Evolutionary conservation across 345 rosid genomes (phyloP).

Genomic region (Pugionium cornutum): DNA sequence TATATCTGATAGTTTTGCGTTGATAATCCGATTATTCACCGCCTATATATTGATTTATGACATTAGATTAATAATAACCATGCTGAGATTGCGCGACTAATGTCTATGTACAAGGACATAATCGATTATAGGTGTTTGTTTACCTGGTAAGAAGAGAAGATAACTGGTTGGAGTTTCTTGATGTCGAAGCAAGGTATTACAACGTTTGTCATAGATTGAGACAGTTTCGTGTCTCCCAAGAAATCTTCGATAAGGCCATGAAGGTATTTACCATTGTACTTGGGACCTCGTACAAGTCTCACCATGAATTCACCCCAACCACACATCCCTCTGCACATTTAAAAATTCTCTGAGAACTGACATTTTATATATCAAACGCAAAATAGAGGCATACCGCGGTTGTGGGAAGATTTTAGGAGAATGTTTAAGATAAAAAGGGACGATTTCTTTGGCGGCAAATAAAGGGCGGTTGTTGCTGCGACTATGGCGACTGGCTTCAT

Average conservation of each 20-base stretch:
- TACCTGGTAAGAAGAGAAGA: slow-evolving; percentile 72
- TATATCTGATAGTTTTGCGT: slow-evolving; percentile 63
- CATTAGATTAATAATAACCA: neutral
- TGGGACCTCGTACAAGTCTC: slow-evolving; percentile 58
- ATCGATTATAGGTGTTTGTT: neutral
- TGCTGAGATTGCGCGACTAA: neutral
- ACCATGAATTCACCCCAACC: slow-evolving; percentile 31
- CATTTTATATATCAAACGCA: neutral
- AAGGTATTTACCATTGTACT: slow-evolving; percentile 65
- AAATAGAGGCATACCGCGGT: slow-evolving; percentile 40
- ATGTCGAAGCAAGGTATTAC: slow-evolving; percentile 76
- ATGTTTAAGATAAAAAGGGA: slow-evolving; percentile 57
- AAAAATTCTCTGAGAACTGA: neutral
- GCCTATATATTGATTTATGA: slow-evolving; percentile 37
- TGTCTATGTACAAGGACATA: neutral
- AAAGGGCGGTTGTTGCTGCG: slow-evolving; percentile 38
- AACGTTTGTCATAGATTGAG: slow-evolving; percentile 58
- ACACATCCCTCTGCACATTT: slow-evolving; percentile 40
- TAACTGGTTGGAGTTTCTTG: slow-evolving; percentile 66
- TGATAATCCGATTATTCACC: slow-evolving; percentile 24
- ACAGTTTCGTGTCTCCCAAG: slow-evolving; percentile 48
- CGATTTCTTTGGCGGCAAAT: slow-evolving; percentile 57
- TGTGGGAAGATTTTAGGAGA: slow-evolving; percentile 67
- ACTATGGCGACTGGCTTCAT: slow-evolving; percentile 41
- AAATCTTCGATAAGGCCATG: slow-evolving; percentile 36